A percentile compares a stretch with the other conserved stretches of the same genome.
These are phyloP conservation scores for Arthrobotrys pseudoclavata DNA, from an alignment of 2,329 filamentous ascomycete genomes.

Conservation along the genomic window DNA sequence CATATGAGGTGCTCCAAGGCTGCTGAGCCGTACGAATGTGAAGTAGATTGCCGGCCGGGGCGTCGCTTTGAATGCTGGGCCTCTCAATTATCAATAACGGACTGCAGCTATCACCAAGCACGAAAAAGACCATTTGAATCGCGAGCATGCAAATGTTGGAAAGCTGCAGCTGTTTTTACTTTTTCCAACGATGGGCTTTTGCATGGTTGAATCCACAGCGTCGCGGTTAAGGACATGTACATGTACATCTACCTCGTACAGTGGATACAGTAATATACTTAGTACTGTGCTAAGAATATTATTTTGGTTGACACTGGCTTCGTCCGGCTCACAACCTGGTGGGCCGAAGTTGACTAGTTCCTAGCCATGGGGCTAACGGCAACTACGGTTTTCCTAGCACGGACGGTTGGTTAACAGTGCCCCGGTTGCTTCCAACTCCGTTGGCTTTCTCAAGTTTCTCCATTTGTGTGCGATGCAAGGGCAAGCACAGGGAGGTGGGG, in stretches of 20 bases:
- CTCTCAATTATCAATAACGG: conserved; percentile 51
- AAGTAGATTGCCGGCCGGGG: conserved; percentile 46
- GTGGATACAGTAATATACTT: not conserved
- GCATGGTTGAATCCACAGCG: conserved; percentile 35
- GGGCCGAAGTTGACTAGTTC: conserved; percentile 23
- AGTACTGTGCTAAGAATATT: conserved; percentile 8
- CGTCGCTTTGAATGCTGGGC: conserved; percentile 37
- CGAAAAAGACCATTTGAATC: conserved; percentile 40
- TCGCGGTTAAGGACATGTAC: conserved; percentile 43
- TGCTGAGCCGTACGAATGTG: conserved; percentile 19
- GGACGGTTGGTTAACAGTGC: conserved; percentile 50
- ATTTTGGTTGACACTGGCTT: conserved; percentile 8
- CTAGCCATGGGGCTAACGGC: conserved; percentile 37
- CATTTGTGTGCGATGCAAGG: conserved; percentile 55
- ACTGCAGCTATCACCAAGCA: conserved; percentile 41
- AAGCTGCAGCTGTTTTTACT: conserved; percentile 51
- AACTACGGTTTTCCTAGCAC: conserved; percentile 55
- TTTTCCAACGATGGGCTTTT: conserved; percentile 40
- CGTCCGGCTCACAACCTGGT: conserved; percentile 23
- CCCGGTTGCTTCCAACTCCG: conserved; percentile 43
- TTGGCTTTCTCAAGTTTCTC: conserved; percentile 51
- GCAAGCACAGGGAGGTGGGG: conserved; percentile 51
- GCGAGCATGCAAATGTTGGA: conserved; percentile 49
- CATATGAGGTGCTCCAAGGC: conserved; percentile 40
- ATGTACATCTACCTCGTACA: conserved; percentile 49